A percentile compares a stretch with the other conserved stretches of the same genome.
These are phyloP conservation scores for Phaseolus coccineus DNA, from an alignment of 331 rosid species.

Conservation along the genomic window DNA sequence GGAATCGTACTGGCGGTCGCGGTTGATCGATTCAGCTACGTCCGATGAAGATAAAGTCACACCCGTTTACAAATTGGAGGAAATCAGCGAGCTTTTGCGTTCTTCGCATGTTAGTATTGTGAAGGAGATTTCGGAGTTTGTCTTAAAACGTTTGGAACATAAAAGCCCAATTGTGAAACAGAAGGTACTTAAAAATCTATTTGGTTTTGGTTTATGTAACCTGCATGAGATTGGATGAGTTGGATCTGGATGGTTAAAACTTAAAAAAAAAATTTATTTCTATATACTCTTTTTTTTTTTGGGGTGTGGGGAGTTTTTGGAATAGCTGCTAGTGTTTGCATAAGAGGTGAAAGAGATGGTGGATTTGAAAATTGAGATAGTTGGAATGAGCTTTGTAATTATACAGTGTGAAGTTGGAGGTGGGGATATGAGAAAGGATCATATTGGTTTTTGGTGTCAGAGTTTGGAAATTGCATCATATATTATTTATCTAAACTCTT, in stretches of 20 bases:
- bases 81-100: slow-evolving; percentile 81
- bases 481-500: slow-evolving; percentile 12
- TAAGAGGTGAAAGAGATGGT: slow-evolving; percentile 20
- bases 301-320: slow-evolving; percentile 1
- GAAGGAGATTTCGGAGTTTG: slow-evolving; percentile 86
- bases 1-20: slow-evolving; percentile 94
- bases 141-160: slow-evolving; percentile 85
- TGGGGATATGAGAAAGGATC: slow-evolving; percentile 33
- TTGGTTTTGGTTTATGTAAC: slow-evolving; percentile 4
- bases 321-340: slow-evolving; percentile 20
- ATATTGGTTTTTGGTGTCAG: slow-evolving; percentile 33
- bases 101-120: slow-evolving; percentile 92
- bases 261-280: background rate
- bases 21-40: slow-evolving; percentile 87
- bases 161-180: slow-evolving; percentile 95
- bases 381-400: slow-evolving; percentile 26
- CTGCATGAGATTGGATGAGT: slow-evolving; percentile 30
- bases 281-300: background rate
- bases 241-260: slow-evolving; percentile 49
- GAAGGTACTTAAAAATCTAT: slow-evolving; percentile 58
- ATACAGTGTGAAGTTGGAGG: background rate
- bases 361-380: slow-evolving; percentile 26
- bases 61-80: slow-evolving; percentile 92
- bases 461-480: background rate
- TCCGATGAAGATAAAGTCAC: slow-evolving; percentile 96